phyloP scores from a whole-genome alignment of 129 eudicot species.

The Flaveria linearis region DNA sequence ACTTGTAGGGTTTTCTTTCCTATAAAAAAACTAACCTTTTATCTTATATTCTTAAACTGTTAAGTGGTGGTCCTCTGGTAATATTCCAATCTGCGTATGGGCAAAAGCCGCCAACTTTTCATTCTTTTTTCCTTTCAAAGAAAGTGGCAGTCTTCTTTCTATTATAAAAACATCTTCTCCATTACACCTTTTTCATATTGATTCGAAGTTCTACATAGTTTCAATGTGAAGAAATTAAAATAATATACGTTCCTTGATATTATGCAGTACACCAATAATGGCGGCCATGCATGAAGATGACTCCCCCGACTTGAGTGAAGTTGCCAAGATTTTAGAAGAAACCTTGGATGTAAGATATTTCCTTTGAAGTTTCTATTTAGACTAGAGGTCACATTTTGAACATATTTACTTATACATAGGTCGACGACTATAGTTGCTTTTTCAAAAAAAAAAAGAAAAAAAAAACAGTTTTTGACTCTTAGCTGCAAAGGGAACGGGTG shows the following conservation, averaged over 20 bases:
- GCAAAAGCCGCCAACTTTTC: slow-evolving; percentile 5
- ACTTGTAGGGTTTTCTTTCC: neutral
- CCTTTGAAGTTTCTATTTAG: neutral
- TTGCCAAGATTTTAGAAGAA: slow-evolving; percentile 66
- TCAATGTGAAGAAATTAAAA: neutral
- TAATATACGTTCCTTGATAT: slow-evolving; percentile 12
- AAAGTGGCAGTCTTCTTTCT: slow-evolving; percentile 15
- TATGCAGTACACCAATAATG: slow-evolving; percentile 72
- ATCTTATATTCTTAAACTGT: slow-evolving; percentile 22
- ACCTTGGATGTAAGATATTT: slow-evolving; percentile 53
- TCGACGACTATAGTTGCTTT: neutral
- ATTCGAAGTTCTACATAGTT: neutral
- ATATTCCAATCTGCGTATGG: slow-evolving; percentile 19
- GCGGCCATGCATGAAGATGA: slow-evolving; percentile 91
- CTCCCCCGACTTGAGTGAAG: slow-evolving; percentile 68
- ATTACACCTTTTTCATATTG: slow-evolving; percentile 4
- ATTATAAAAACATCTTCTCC: slow-evolving; percentile 4
- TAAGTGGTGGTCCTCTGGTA: slow-evolving; percentile 30
- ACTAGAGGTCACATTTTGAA: neutral
- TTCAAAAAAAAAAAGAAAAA: no score
- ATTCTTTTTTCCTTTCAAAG: neutral
- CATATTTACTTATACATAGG: neutral
- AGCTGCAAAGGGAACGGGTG: no score
- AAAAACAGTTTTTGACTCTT: neutral
- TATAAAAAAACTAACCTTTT: neutral